These are phyloP conservation scores for Babesia bigemina DNA, from an alignment of 169 alveolate species.

Conservation along the genomic window DNA sequence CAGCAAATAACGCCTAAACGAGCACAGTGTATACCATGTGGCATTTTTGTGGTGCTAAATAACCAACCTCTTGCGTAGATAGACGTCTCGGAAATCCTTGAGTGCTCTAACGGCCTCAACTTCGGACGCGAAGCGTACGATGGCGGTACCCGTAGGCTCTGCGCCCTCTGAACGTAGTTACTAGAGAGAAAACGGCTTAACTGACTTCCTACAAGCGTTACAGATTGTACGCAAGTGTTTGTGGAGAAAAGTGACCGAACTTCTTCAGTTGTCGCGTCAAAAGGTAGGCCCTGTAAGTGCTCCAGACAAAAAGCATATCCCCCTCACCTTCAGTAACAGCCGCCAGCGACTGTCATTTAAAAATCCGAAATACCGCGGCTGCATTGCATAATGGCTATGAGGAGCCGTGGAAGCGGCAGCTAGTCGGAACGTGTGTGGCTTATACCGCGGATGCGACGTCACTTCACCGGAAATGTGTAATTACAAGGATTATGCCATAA, in stretches of 20 bases:
- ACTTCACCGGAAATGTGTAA: not conserved
- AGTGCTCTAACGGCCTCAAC: slow-evolving; percentile 53
- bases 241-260: slow-evolving; percentile 9
- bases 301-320: not conserved
- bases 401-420: no score
- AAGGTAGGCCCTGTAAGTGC: slow-evolving; percentile 61
- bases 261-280: slow-evolving; percentile 43
- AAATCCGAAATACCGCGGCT: slow-evolving; percentile 11
- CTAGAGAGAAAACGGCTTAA: not conserved
- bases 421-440: no score
- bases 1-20: not conserved
- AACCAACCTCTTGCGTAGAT: slow-evolving; percentile 41
- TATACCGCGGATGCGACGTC: not conserved
- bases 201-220: slow-evolving; percentile 44
- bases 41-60: not conserved
- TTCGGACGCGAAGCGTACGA: slow-evolving; percentile 51
- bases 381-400: slow-evolving; percentile 15
- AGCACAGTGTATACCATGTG: not conserved
- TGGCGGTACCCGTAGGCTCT: slow-evolving; percentile 52
- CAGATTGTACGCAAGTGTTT: slow-evolving; percentile 13
- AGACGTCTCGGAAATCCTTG: slow-evolving; percentile 32
- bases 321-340: slow-evolving; percentile 43
- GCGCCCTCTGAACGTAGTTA: slow-evolving; percentile 12
- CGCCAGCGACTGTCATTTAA: slow-evolving; percentile 46
- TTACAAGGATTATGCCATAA: not conserved